Evolutionary conservation across 2,329 filamentous ascomycete genomes (phyloP).

Genomic region (Diaporthe humulicola): DNA sequence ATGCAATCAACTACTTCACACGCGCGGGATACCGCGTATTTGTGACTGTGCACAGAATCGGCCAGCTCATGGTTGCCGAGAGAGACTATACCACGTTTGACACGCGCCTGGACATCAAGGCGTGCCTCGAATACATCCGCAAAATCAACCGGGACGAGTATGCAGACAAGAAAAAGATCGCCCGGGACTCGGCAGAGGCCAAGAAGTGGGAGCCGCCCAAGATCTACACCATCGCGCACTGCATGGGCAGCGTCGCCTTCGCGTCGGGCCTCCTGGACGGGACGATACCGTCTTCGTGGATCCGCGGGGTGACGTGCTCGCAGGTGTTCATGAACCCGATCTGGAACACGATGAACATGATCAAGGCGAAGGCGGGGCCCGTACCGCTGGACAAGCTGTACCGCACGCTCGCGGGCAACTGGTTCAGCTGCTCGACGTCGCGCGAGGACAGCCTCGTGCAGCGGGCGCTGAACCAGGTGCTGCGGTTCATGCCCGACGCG

Average conservation of each 20-base stretch:
- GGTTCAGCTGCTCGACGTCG: slow-evolving; percentile 67
- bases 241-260: slow-evolving; percentile 73
- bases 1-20: slow-evolving; percentile 74
- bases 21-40: slow-evolving; percentile 72
- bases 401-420: slow-evolving; percentile 60
- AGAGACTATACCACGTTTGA: slow-evolving; percentile 71
- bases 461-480: slow-evolving; percentile 64
- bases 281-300: slow-evolving; percentile 68
- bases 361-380: slow-evolving; percentile 65
- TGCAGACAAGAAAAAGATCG: slow-evolving; percentile 39
- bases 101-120: slow-evolving; percentile 69
- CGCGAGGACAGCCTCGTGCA: slow-evolving; percentile 63
- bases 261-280: slow-evolving; percentile 72
- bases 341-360: slow-evolving; percentile 68
- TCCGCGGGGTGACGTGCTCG: slow-evolving; percentile 69
- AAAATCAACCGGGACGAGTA: slow-evolving; percentile 47
- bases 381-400: slow-evolving; percentile 65
- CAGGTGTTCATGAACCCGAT: slow-evolving; percentile 76
- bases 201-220: slow-evolving; percentile 44
- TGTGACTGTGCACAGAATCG: slow-evolving; percentile 70
- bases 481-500: slow-evolving; percentile 69
- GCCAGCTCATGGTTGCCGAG: slow-evolving; percentile 62
- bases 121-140: slow-evolving; percentile 67
- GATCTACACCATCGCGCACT: slow-evolving; percentile 72
- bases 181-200: not conserved